Evolutionary conservation across 2,329 filamentous ascomycete genomes (phyloP), one percentile per base, ranked within the genome.

Genomic region (Zopfia rhizophila): DNA sequence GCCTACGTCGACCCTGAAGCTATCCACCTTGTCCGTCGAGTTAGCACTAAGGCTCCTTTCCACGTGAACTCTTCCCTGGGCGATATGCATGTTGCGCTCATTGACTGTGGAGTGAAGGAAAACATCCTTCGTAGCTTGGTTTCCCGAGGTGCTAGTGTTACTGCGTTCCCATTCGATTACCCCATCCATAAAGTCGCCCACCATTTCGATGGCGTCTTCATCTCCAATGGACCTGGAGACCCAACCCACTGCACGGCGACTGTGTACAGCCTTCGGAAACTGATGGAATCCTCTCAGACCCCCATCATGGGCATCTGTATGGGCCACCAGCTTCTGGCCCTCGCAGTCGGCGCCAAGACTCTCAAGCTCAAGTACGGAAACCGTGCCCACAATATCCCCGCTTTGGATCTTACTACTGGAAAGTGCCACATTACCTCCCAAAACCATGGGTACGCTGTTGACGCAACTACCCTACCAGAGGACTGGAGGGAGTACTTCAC

Each of bases 281-380:
- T 99, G 65, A 97, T 99, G 84, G 90, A 96, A 73, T 87, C 85
- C 17, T 96, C 91, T 35, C 87, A 91, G 62, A 83, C 96, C 23
- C 94, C 94, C 48, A 87, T 99, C 75, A 95, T 99, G 86, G 94
- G 94, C 64, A 97, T 99, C 69, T 99, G 94, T 73, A 85, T 99
- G 58, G 94, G 94, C 56, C 94, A 99, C 77, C 94, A 99, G 81
- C 86, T 99, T 40, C 82, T 99, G 47, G 93, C 92, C 56, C 84
- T 97, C 60, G 91, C 94, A 36, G 83, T 89, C 48, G 94, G 94
- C 55, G 94, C 90, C 42, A 83, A 85, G 64, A 97, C 94, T 52
- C 88, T 95, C 78, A 97, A 97, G 84, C 85, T 99, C 76, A 97
- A 97, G 84, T 99, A 97, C 75, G 94, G 94, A 68, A 99, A 99